phyloP scores from a whole-genome alignment of 805 yeast genomes.

The Yamadazyma takamatsuzukensis region DNA sequence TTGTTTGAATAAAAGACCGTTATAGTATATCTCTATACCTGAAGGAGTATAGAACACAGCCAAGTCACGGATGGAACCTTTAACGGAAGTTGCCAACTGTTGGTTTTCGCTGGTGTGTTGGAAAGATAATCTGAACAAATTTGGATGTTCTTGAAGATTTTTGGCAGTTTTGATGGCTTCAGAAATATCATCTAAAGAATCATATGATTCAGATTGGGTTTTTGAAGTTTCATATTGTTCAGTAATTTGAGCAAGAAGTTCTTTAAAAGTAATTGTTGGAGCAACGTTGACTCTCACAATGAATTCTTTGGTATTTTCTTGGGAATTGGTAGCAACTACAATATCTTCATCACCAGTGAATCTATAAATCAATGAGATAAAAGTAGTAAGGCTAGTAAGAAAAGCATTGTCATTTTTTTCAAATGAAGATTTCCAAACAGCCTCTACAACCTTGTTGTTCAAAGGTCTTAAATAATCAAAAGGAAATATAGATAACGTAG shows the following conservation, averaged over 20 bases:
- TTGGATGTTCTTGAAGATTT: constrained; percentile 55
- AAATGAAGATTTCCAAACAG: no score
- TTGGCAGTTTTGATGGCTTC: constrained; percentile 45
- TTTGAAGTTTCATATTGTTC: constrained; percentile 35
- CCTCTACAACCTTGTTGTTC: constrained; percentile 63
- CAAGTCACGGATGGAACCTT: constrained; percentile 61
- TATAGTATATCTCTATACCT: constrained; percentile 55
- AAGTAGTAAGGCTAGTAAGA: constrained; percentile 57
- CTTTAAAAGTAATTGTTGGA: constrained; percentile 50
- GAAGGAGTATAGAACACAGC: constrained; percentile 44
- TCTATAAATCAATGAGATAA: constrained; percentile 69
- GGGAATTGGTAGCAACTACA: constrained; percentile 68
- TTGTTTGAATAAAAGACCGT: constrained; percentile 66
- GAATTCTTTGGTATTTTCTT: constrained; percentile 35
- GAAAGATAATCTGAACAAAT: constrained; percentile 58
- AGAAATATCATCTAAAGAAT: constrained; percentile 53
- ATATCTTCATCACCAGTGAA: constrained; percentile 94
- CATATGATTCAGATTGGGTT: constrained; percentile 36
- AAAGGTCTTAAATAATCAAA: constrained; percentile 81
- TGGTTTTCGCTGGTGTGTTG: constrained; percentile 41
- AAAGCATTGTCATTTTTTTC: constrained; percentile 40
- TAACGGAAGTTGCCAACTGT: constrained; percentile 43
- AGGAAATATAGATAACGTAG: constrained; percentile 85
- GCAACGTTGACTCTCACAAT: constrained; percentile 62
- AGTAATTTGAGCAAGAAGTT: constrained; percentile 46